A percentile compares a stretch with the other conserved stretches of the same genome.
phyloP scores from a whole-genome alignment of 495 filamentous ascomycete species.

The Darksidea phi region DNA sequence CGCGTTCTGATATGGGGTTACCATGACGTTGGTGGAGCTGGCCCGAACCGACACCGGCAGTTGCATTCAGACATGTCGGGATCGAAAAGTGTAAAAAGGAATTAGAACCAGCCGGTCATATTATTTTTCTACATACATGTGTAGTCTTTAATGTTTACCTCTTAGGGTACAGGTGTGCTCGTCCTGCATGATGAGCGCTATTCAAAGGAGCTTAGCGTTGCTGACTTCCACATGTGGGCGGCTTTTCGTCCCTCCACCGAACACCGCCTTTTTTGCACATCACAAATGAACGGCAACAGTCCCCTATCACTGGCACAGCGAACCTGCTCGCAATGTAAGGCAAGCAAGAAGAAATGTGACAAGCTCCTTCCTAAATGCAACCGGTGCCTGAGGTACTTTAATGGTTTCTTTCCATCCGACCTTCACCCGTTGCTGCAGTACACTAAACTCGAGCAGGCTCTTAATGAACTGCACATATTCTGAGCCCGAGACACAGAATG shows the following conservation, averaged over 20 bases:
- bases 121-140: too few species aligned
- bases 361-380: slow-evolving; percentile 3
- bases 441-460: slow-evolving; percentile 9
- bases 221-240: too few species aligned
- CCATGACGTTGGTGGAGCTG: not conserved
- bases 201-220: too few species aligned
- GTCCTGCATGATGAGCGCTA: too few species aligned
- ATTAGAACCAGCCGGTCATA: too few species aligned
- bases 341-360: slow-evolving; percentile 27
- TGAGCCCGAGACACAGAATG: not conserved
- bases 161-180: too few species aligned
- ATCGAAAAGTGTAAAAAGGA: too few species aligned
- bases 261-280: too few species aligned
- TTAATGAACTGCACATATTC: slow-evolving; percentile 8
- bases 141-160: too few species aligned
- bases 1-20: not conserved
- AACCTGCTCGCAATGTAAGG: slow-evolving; percentile 12
- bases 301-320: not conserved
- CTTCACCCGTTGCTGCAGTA: not conserved
- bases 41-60: not conserved
- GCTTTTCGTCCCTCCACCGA: too few species aligned
- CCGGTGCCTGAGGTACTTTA: slow-evolving; percentile 16
- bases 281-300: not conserved
- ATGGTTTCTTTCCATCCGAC: not conserved
- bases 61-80: not conserved